Conservation (phyloP, 352 stramenopile species). For the Phytophthora aleatoria region DNA sequence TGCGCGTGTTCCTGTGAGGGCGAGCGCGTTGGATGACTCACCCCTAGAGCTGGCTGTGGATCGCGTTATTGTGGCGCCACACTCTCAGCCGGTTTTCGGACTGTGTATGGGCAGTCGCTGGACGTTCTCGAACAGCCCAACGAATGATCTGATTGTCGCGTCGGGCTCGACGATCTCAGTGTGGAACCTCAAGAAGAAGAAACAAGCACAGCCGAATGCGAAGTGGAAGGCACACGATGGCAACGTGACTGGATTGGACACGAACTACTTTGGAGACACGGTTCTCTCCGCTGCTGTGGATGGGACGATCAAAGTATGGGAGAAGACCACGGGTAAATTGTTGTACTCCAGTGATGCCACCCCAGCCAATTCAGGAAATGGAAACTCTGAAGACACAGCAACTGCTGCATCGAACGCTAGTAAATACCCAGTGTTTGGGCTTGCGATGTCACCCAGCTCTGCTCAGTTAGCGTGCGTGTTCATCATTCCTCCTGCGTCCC, state of each 20-base stretch:
- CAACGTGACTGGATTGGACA: slow-evolving; percentile 66
- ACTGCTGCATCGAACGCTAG: slow-evolving; percentile 12
- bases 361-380: slow-evolving; percentile 5
- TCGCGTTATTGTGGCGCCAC: slow-evolving; percentile 59
- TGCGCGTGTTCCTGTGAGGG: slow-evolving; percentile 39
- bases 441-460: slow-evolving; percentile 74
- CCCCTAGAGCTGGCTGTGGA: slow-evolving; percentile 35
- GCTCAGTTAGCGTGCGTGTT: slow-evolving; percentile 69
- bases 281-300: slow-evolving; percentile 70
- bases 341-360: slow-evolving; percentile 28
- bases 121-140: slow-evolving; percentile 56
- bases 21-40: slow-evolving; percentile 13
- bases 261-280: slow-evolving; percentile 68
- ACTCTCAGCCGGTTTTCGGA: slow-evolving; percentile 64
- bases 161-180: slow-evolving; percentile 74
- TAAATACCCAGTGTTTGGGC: slow-evolving; percentile 75
- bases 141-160: slow-evolving; percentile 61
- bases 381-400: slow-evolving; percentile 4
- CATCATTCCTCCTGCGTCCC: slow-evolving; percentile 77
- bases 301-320: slow-evolving; percentile 67
- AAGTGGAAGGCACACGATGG: slow-evolving; percentile 74
- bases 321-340: slow-evolving; percentile 43
- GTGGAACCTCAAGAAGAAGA: slow-evolving; percentile 71
- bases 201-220: slow-evolving; percentile 25
- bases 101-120: slow-evolving; percentile 55